Evolutionary conservation across 2,329 filamentous ascomycete species (phyloP).

Genomic region (Aotearoamyces nothofagi): DNA sequence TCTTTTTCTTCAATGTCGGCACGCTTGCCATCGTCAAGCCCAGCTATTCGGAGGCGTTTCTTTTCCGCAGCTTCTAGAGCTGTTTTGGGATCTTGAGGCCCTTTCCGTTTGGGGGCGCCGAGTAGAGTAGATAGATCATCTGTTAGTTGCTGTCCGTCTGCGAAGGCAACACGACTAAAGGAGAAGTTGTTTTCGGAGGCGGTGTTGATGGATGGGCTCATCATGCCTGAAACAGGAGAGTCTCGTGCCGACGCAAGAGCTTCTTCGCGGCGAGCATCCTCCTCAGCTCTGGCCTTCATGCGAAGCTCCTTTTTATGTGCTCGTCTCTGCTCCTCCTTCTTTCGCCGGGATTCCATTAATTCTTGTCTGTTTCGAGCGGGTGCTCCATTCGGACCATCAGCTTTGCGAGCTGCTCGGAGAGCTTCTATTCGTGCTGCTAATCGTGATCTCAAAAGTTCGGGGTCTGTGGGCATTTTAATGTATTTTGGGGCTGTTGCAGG

Average conservation of each 20-base stretch:
- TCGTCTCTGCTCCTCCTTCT: constrained; percentile 76
- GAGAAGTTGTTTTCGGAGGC: constrained; percentile 56
- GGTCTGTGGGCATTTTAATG: constrained; percentile 53
- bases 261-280: constrained; percentile 51
- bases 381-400: constrained; percentile 68
- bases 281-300: constrained; percentile 62
- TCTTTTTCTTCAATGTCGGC: constrained; percentile 88
- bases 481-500: constrained; percentile 47
- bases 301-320: constrained; percentile 79
- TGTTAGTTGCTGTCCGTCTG: constrained; percentile 68
- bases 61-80: constrained; percentile 77
- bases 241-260: constrained; percentile 42
- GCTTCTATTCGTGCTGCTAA: constrained; percentile 73
- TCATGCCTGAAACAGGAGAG: constrained; percentile 36
- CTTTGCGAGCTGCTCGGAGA: constrained; percentile 73
- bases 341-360: constrained; percentile 74
- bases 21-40: constrained; percentile 65
- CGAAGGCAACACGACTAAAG: constrained; percentile 84
- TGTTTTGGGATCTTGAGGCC: constrained; percentile 70
- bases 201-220: constrained; percentile 37
- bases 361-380: constrained; percentile 79
- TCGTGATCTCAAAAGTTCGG: constrained; percentile 60
- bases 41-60: constrained; percentile 66
- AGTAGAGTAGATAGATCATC: constrained; percentile 47
- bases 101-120: constrained; percentile 60